phyloP scores from a whole-genome alignment of 2,329 filamentous ascomycete genomes.

The Raffaelea deltoideospora region DNA sequence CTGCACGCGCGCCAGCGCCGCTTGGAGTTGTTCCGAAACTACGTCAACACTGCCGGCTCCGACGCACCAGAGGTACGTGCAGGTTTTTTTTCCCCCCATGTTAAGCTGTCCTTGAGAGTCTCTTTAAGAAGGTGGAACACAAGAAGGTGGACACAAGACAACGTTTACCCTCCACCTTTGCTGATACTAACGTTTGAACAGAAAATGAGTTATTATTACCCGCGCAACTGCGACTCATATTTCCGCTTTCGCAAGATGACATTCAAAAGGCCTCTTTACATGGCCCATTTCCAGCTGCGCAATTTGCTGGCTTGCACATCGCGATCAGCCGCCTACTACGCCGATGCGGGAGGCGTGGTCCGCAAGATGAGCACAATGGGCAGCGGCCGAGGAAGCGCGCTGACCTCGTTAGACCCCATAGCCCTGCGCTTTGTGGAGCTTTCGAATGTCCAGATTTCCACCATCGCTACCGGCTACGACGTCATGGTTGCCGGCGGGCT shows the following conservation, averaged over 20 bases:
- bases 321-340: constrained; percentile 41
- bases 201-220: constrained; percentile 13
- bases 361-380: constrained; percentile 39
- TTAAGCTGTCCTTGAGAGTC: too few relatives aligned
- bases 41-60: constrained; percentile 35
- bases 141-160: too few relatives aligned
- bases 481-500: constrained; percentile 46
- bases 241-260: constrained; percentile 45
- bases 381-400: too few relatives aligned
- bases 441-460: constrained; percentile 28
- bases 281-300: constrained; percentile 53
- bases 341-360: constrained; percentile 31
- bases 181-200: not conserved
- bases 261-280: constrained; percentile 33
- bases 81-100: not conserved
- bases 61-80: constrained; percentile 23
- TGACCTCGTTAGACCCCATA: constrained; percentile 27
- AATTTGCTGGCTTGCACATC: constrained; percentile 44
- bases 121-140: too few relatives aligned
- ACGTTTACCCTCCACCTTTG: too few relatives aligned
- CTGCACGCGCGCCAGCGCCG: constrained; percentile 31
- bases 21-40: constrained; percentile 37
- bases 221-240: constrained; percentile 30
- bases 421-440: constrained; percentile 26
- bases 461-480: constrained; percentile 35